These are phyloP conservation scores for Solanum hybrid DNA, from an alignment of 305 asterid species.

Conservation along the genomic window DNA sequence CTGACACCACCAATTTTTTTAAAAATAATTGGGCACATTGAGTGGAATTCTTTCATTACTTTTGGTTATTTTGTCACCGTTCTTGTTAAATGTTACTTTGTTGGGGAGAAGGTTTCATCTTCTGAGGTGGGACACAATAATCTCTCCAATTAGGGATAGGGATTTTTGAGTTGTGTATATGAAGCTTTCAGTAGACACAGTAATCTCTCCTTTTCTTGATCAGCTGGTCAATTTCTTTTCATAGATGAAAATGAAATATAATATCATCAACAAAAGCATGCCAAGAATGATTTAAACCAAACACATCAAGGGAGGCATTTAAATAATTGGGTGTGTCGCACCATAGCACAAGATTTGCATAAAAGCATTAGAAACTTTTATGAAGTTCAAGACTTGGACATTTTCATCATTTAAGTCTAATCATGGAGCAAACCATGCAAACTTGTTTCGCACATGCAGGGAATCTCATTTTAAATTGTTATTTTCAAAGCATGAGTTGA, in stretches of 20 bases:
- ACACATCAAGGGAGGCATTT: neutral
- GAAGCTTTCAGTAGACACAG: neutral
- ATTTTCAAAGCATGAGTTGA: neutral
- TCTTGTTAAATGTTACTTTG: neutral
- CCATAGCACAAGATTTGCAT: neutral
- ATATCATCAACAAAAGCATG: neutral
- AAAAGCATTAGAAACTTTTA: neutral
- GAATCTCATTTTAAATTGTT: neutral
- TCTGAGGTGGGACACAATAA: neutral
- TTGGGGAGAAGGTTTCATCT: neutral
- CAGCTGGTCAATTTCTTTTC: neutral
- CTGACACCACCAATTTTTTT: neutral
- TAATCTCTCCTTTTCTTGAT: neutral
- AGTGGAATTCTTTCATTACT: neutral
- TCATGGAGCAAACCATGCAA: neutral
- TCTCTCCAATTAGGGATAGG: neutral
- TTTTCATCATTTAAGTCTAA: neutral
- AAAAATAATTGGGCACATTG: neutral
- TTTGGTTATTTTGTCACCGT: neutral
- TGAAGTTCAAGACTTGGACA: neutral
- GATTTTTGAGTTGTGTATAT: neutral
- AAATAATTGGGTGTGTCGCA: neutral
- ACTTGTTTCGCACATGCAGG: neutral
- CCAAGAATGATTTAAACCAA: neutral
- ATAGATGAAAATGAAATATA: neutral